These are phyloP conservation scores for Pezicula radicicola DNA, from an alignment of 2,329 filamentous ascomycete species.

Conservation along the genomic window DNA sequence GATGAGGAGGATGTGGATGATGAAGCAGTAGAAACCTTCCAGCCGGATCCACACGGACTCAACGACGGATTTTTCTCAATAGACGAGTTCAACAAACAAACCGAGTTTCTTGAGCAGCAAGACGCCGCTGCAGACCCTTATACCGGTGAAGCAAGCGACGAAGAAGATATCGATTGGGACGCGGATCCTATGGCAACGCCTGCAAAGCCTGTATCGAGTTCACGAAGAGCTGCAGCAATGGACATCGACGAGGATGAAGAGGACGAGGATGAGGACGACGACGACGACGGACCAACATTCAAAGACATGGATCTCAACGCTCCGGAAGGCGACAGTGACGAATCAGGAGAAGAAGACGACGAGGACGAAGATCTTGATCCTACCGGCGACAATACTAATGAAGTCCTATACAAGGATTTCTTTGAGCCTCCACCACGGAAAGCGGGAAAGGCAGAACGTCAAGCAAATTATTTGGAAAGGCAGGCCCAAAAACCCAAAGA, in stretches of 20 bases:
- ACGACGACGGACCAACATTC: constrained; percentile 81
- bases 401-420: constrained; percentile 89
- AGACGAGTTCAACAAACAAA: constrained; percentile 93
- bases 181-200: constrained; percentile 63
- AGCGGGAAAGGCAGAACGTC: constrained; percentile 46
- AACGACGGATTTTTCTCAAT: constrained; percentile 99
- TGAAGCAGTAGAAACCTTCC: constrained; percentile 51
- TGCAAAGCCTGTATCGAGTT: constrained; percentile 22
- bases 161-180: constrained; percentile 87
- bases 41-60: constrained; percentile 75
- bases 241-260: constrained; percentile 34
- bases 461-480: constrained; percentile 36
- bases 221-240: constrained; percentile 27
- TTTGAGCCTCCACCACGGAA: constrained; percentile 84
- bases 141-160: constrained; percentile 73
- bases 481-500: constrained; percentile 35
- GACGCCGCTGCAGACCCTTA: constrained; percentile 75
- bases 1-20: constrained; percentile 48
- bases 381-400: constrained; percentile 70
- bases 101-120: constrained; percentile 83
- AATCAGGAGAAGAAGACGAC: constrained; percentile 51
- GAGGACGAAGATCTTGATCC: constrained; percentile 55
- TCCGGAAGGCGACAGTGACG: constrained; percentile 67
- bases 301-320: constrained; percentile 74
- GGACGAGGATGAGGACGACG: constrained; percentile 53